phyloP scores from a whole-genome alignment of 306 rosid species.

The Biancaea sappan region DNA sequence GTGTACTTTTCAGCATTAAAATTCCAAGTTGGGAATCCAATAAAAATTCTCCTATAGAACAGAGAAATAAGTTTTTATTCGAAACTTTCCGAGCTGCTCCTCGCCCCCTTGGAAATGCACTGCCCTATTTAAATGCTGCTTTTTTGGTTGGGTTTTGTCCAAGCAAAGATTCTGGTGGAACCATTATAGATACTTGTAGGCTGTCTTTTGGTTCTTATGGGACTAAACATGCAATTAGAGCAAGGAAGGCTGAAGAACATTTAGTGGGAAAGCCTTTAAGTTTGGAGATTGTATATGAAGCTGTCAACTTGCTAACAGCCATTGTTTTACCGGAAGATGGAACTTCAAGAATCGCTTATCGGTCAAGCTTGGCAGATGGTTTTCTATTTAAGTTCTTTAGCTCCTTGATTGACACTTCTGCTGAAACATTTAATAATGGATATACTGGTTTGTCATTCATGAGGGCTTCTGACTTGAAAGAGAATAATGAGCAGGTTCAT shows the following conservation, averaged over 20 bases:
- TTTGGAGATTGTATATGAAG: conserved; percentile 44
- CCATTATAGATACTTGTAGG: conserved; percentile 42
- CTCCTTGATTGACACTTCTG: conserved; percentile 46
- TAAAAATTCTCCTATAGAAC: conserved; percentile 35
- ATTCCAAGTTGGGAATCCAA: conserved; percentile 59
- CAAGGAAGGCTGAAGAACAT: conserved; percentile 51
- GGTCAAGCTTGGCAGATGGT: conserved; percentile 71
- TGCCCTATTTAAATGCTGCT: conserved; percentile 76
- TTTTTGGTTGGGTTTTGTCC: conserved; percentile 62
- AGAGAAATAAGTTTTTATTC: conserved; percentile 45
- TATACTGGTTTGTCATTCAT: neutral
- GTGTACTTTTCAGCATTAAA: conserved; percentile 61
- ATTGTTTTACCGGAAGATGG: conserved; percentile 62
- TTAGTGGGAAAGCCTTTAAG: conserved; percentile 48
- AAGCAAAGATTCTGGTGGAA: conserved; percentile 34
- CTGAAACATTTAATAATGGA: conserved; percentile 33
- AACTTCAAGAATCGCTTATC: conserved; percentile 53
- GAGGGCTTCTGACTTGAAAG: conserved; percentile 25
- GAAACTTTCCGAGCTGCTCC: conserved; percentile 83
- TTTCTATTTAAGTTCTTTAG: conserved; percentile 73
- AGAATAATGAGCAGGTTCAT: conserved; percentile 28
- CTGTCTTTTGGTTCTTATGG: conserved; percentile 70
- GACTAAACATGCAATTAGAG: conserved; percentile 62
- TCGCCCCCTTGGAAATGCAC: conserved; percentile 80
- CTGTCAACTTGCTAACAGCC: conserved; percentile 42